Evolutionary conservation across 1,284 basidiomycete species (phyloP).

Genomic region (Heterobasidion irregulare): DNA sequence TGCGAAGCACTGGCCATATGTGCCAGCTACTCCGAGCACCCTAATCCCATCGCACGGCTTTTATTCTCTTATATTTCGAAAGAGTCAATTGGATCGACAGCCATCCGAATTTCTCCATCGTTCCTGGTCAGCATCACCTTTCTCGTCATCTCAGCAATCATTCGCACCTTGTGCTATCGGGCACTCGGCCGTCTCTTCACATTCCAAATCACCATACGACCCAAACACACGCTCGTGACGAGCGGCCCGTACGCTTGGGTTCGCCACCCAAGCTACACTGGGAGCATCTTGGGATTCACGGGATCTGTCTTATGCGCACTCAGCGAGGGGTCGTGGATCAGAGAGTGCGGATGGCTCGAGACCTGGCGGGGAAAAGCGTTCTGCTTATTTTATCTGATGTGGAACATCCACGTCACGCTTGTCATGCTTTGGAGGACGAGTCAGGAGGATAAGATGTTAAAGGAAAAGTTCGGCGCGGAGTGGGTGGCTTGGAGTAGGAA

Average conservation of each 20-base stretch:
- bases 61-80: neutral
- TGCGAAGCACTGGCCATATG: neutral
- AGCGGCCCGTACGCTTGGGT: conserved; percentile 2
- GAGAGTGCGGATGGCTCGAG: neutral
- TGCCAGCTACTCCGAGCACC: neutral
- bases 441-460: conserved; percentile 7
- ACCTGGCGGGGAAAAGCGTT: neutral
- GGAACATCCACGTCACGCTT: neutral
- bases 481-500: conserved; percentile 9
- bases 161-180: neutral
- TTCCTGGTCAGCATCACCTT: neutral
- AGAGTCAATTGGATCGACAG: neutral
- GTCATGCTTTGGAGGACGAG: neutral
- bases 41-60: neutral
- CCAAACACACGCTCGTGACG: conserved; percentile 1
- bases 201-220: neutral
- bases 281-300: neutral
- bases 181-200: conserved; percentile 1
- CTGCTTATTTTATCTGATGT: neutral
- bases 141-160: neutral
- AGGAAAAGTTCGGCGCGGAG: conserved; percentile 9
- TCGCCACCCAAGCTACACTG: conserved; percentile 1
- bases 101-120: neutral
- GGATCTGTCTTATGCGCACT: neutral
- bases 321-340: neutral